Percentiles rank a stretch among this genome's conserved stretches.
Conservation (phyloP, 345 rosid species). For the Salix viminalis region DNA sequence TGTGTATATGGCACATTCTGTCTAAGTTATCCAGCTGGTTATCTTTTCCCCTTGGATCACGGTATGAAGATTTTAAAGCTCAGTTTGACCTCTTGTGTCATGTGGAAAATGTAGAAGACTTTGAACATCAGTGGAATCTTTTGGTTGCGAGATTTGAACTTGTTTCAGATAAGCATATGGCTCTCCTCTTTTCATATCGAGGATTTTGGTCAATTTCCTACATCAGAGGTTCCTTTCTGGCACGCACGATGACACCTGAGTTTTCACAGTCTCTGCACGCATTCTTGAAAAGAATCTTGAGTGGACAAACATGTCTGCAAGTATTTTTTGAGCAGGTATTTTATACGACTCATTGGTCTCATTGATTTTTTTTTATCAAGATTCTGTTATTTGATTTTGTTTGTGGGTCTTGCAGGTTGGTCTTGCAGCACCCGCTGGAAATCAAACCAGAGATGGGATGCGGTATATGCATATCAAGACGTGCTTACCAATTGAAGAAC, state of each 20-base stretch:
- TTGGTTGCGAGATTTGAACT: constrained; percentile 74
- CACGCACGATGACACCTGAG: constrained; percentile 60
- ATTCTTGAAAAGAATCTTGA: constrained; percentile 54
- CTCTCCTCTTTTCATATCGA: constrained; percentile 61
- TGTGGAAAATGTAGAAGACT: constrained; percentile 56
- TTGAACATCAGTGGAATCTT: constrained; percentile 74
- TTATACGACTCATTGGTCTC: neutral
- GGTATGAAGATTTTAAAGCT: constrained; percentile 62
- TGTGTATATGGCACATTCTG: constrained; percentile 59
- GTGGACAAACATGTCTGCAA: constrained; percentile 62
- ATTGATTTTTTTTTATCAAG: neutral
- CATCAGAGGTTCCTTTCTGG: constrained; percentile 61
- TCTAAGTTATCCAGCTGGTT: constrained; percentile 92
- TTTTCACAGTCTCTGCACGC: constrained; percentile 56
- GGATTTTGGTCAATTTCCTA: constrained; percentile 64
- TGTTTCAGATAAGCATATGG: constrained; percentile 68
- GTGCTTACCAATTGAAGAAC: constrained; percentile 80
- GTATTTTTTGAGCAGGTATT: constrained; percentile 76
- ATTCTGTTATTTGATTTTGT: constrained; percentile 10
- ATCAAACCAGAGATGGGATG: constrained; percentile 32
- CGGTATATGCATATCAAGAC: constrained; percentile 58
- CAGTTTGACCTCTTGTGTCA: constrained; percentile 63
- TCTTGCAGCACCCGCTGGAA: constrained; percentile 44
- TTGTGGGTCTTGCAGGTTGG: constrained; percentile 47
- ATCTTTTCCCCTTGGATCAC: constrained; percentile 60